These are phyloP conservation scores for Phaseolus lunatus DNA, from an alignment of 306 rosid genomes.

Conservation along the genomic window DNA sequence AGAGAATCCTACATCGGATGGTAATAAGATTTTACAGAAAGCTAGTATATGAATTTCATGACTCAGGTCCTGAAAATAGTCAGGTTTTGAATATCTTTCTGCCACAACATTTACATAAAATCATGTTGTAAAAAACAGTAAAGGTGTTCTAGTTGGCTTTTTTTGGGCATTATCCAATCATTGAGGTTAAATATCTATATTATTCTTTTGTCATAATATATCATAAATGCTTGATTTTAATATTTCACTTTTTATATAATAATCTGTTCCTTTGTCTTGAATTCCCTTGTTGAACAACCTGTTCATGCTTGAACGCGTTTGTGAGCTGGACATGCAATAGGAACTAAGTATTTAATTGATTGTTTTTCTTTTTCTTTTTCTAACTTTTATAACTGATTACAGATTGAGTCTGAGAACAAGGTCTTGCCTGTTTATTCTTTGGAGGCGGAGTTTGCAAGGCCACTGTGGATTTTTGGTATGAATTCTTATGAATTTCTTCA, in stretches of 20 bases:
- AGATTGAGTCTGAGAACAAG: slow-evolving; percentile 82
- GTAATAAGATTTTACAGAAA: too few species aligned
- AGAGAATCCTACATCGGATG: not conserved
- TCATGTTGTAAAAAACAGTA: not conserved
- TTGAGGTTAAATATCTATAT: slow-evolving; percentile 3
- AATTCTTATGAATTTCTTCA: slow-evolving; percentile 81
- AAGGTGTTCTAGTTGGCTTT: not conserved
- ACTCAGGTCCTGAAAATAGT: slow-evolving; percentile 6
- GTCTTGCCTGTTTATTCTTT: slow-evolving; percentile 70
- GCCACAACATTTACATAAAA: not conserved
- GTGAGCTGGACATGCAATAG: slow-evolving; percentile 21
- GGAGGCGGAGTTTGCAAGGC: slow-evolving; percentile 89
- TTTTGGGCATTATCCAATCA: not conserved
- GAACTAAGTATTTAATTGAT: not conserved
- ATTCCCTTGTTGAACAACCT: not conserved
- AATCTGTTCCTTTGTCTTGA: slow-evolving; percentile 1
- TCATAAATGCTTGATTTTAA: not conserved
- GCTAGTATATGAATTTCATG: not conserved
- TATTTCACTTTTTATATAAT: not conserved
- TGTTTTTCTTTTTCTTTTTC: not conserved
- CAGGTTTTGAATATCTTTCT: not conserved
- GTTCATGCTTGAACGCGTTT: slow-evolving; percentile 38
- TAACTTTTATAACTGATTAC: slow-evolving; percentile 43
- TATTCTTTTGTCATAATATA: not conserved
- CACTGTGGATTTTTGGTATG: slow-evolving; percentile 83